Conservation (phyloP, 23 red algal species). For the Gracilaria domingensis region DNA sequence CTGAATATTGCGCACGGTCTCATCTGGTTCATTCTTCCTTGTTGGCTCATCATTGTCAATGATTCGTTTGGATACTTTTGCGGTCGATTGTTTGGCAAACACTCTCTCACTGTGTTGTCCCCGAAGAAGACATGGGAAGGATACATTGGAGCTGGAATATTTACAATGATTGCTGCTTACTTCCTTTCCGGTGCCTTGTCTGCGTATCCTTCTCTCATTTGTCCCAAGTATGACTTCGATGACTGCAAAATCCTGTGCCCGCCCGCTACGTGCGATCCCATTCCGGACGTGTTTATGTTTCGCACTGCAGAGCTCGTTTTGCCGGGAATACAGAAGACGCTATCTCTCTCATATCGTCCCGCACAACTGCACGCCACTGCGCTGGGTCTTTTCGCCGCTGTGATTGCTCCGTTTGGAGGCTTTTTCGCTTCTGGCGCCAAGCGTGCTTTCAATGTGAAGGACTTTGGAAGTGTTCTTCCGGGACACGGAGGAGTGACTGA, state of each 20-base stretch:
- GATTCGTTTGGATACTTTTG: conserved; percentile 95
- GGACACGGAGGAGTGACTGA: conserved; percentile 99
- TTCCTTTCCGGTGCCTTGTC: conserved; percentile 78
- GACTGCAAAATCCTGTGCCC: conserved; percentile 85
- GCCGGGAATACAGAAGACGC: conserved; percentile 34
- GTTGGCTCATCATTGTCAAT: conserved; percentile 89
- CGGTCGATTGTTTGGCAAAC: conserved; percentile 87
- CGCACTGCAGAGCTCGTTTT: conserved; percentile 15
- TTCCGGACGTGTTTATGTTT: conserved; percentile 44
- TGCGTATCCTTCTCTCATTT: conserved; percentile 77
- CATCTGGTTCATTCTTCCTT: conserved; percentile 97
- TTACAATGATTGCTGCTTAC: conserved; percentile 86
- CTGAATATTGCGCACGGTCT: conserved; percentile 91
- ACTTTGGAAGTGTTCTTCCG: conserved; percentile 92
- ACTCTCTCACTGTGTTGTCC: conserved; percentile 76
- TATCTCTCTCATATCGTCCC: conserved; percentile 63
- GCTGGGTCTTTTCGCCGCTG: conserved; percentile 86
- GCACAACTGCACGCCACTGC: conserved; percentile 89
- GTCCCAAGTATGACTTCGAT: conserved; percentile 95
- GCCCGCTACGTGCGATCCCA: conserved; percentile 60
- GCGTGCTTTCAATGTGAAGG: conserved; percentile 95
- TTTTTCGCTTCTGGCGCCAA: conserved; percentile 98
- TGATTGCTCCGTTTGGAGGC: conserved; percentile 96
- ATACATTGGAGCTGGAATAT: conserved; percentile 91
- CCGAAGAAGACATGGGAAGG: conserved; percentile 99